phyloP scores from a whole-genome alignment of 306 rosid genomes.

The Cucurbita pepo region DNA sequence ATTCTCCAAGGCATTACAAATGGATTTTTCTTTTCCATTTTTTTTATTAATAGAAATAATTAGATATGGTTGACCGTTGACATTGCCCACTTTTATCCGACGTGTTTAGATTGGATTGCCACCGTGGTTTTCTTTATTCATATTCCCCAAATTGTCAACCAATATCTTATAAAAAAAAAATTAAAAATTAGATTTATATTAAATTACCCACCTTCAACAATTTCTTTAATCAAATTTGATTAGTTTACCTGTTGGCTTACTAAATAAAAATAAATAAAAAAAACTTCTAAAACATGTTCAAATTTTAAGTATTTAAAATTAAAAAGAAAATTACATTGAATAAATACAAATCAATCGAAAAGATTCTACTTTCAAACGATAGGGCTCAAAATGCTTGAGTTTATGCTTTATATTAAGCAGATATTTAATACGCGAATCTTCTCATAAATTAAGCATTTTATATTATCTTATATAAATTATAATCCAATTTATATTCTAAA shows the following conservation, averaged over 20 bases:
- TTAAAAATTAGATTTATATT: not conserved
- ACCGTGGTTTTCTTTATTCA: not conserved
- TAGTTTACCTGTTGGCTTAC: not conserved
- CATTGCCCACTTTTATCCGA: conserved; percentile 21
- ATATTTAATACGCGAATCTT: not conserved
- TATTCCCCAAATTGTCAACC: not conserved
- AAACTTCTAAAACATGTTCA: not conserved
- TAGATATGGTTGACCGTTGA: conserved; percentile 32
- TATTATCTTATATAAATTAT: no score
- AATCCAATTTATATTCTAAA: no score
- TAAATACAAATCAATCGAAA: not conserved
- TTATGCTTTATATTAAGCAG: not conserved
- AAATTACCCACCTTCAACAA: not conserved
- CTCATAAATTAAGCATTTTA: not conserved
- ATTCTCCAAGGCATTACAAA: not conserved
- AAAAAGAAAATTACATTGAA: not conserved
- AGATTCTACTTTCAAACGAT: not conserved
- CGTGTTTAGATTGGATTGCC: conserved; percentile 28
- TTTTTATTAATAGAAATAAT: not conserved
- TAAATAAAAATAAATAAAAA: no score
- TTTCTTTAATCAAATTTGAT: not conserved
- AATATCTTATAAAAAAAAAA: not conserved
- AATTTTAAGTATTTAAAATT: not conserved
- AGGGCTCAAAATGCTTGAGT: not conserved
- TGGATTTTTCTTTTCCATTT: not conserved